These are phyloP conservation scores for Colletotrichum lindemuthianum DNA, from an alignment of 2,329 filamentous ascomycete genomes.

Conservation along the genomic window DNA sequence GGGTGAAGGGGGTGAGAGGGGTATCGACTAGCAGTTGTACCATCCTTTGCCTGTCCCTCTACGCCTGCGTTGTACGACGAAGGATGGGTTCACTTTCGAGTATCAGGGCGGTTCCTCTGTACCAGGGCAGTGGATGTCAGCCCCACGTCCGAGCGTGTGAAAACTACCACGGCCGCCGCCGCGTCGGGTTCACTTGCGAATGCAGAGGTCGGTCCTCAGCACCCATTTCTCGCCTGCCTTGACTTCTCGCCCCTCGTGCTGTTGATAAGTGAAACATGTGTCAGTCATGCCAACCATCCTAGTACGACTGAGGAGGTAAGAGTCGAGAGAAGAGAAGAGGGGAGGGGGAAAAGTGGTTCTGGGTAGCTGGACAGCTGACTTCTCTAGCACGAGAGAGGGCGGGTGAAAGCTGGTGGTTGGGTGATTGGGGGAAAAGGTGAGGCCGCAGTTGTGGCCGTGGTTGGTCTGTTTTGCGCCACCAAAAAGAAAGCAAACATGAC, in stretches of 20 bases:
- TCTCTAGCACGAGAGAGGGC: slow-evolving; percentile 22
- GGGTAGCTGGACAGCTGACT: not conserved
- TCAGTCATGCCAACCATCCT: slow-evolving; percentile 21
- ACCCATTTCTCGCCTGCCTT: slow-evolving; percentile 89
- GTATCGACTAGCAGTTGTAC: too few relatives aligned
- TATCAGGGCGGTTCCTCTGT: not conserved
- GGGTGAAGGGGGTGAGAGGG: slow-evolving; percentile 1
- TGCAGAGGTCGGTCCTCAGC: slow-evolving; percentile 82
- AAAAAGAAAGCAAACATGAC: slow-evolving; percentile 26
- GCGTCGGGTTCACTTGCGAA: slow-evolving; percentile 56
- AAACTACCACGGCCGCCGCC: too few relatives aligned
- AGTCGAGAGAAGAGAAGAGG: slow-evolving; percentile 6
- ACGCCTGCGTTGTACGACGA: not conserved
- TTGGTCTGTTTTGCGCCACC: slow-evolving; percentile 27
- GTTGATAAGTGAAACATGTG: slow-evolving; percentile 32
- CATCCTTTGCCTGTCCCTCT: too few relatives aligned
- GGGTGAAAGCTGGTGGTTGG: slow-evolving; percentile 2
- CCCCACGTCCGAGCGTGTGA: slow-evolving; percentile 20
- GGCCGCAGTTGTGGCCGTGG: slow-evolving; percentile 27
- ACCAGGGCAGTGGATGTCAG: slow-evolving; percentile 9
- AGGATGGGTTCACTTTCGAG: not conserved
- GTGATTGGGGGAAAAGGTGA: slow-evolving; percentile 8
- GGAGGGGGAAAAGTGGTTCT: slow-evolving; percentile 7
- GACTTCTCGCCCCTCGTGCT: slow-evolving; percentile 87
- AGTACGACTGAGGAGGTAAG: slow-evolving; percentile 21